phyloP scores from a whole-genome alignment of 345 rosid genomes.

The Syzygium grande region DNA sequence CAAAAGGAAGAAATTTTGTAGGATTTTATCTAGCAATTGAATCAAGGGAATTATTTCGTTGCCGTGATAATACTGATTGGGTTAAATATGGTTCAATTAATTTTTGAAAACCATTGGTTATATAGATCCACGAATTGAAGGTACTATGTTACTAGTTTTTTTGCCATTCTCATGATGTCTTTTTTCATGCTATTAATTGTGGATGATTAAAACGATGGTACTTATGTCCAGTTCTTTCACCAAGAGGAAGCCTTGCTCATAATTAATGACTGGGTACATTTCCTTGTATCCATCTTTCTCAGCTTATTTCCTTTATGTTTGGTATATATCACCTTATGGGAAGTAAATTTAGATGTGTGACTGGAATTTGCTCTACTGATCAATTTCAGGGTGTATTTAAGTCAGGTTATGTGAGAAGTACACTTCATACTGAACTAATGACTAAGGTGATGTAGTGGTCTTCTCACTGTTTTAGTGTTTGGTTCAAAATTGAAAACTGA shows the following conservation, averaged over 20 bases:
- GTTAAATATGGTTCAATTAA: neutral
- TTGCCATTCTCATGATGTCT: neutral
- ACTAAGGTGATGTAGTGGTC: neutral
- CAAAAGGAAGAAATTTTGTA: neutral
- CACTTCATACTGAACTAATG: neutral
- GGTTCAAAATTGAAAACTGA: conserved; percentile 10
- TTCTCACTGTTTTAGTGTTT: neutral
- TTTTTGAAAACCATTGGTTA: neutral
- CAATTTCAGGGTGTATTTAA: neutral
- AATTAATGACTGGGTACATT: neutral
- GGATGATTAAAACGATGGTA: neutral
- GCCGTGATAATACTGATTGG: neutral
- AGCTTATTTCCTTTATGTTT: neutral
- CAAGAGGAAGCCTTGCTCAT: neutral
- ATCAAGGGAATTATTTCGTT: neutral
- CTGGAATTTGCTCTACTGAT: neutral
- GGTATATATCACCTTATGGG: neutral
- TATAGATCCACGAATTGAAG: neutral
- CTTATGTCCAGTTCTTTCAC: neutral
- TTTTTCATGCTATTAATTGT: neutral
- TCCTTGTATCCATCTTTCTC: neutral
- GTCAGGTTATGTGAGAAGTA: neutral
- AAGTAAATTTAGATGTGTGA: neutral
- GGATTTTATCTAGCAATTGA: neutral
- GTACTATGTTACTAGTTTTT: neutral